Base-by-base conservation (phyloP, 2,329 filamentous ascomycete genomes). In the Alternaria triticimaculans region DNA sequence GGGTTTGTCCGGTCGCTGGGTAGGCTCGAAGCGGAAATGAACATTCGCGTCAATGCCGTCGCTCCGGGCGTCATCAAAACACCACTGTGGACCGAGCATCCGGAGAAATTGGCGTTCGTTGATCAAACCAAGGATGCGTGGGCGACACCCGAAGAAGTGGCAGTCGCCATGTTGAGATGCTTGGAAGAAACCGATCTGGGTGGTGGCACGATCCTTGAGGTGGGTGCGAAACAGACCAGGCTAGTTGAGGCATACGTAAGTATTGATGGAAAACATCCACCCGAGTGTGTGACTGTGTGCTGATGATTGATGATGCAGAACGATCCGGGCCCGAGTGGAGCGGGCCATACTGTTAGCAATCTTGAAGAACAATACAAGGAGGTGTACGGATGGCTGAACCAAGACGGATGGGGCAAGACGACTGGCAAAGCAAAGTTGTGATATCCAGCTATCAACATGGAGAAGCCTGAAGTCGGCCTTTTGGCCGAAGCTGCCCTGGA, bases 141-240 rank as follows among this genome's bases (percentile, higher is more conserved):
- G 87, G 86, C 88, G 14, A 86, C 84, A n/a, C 82, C 87, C 0
- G 87, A 89, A 68, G 86, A 89, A 68, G 87, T 89, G 0, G 87
- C 87, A 0, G 81, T 84, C 45, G 85, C 85, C 3, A 89, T 90
- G 87, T 64, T 88, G 60, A 80, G 82, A 43, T 83, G 87, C 60
- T 77, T 88, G 41, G 84, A 87, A 64, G 84, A 86, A 49, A 77
- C 83, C 5, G 78, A 81, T 28, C 76, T 87, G 45, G 74, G 73
- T 2, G 86, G 76, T 1, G 76, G 76, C 0, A 85, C 82, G 15
- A 81, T 89, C 15, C 70, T 89, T 45, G 87, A 90, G 74, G 85
- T 89, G 1, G 83, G 84, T 4, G 84, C 85, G 69, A 75, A 72
- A 10, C 82, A 82, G 43, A 85, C 86, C 51, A 81, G 87, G 49